phyloP scores from a whole-genome alignment of 306 rosid species.

The Rubus idaeus region DNA sequence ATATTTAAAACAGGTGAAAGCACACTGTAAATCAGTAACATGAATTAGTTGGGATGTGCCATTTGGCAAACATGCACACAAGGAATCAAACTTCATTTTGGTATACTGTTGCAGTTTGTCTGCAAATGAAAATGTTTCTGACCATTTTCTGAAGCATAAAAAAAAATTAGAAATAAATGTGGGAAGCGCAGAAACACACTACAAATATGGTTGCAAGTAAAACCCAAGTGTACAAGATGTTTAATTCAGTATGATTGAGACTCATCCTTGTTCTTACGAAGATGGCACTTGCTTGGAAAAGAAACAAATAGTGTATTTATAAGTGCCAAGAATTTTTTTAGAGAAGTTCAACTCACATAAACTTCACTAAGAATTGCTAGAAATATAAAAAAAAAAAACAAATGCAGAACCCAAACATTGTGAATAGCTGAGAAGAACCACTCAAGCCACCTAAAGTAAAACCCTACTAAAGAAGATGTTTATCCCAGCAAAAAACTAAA shows the following conservation, averaged over 20 bases:
- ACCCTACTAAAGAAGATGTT: too few relatives aligned
- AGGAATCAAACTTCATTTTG: conserved; percentile 16
- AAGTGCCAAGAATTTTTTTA: not conserved
- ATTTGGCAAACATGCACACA: conserved; percentile 20
- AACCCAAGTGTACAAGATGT: not conserved
- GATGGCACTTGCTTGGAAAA: not conserved
- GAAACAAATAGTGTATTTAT: not conserved
- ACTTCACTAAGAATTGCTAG: not conserved
- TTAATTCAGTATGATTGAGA: not conserved
- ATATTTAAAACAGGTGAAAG: conserved; percentile 97
- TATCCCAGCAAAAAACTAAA: too few relatives aligned
- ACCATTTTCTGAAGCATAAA: not conserved
- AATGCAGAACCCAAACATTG: not conserved
- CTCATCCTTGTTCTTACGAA: not conserved
- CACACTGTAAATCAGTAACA: conserved; percentile 58
- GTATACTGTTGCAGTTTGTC: not conserved
- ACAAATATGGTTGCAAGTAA: not conserved
- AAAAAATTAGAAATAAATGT: not conserved
- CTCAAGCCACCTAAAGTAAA: not conserved
- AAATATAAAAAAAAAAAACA: not conserved
- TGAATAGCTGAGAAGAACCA: not conserved
- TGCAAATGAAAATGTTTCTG: not conserved
- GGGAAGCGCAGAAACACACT: not conserved
- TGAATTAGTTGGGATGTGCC: conserved; percentile 15
- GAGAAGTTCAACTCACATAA: not conserved